A percentile compares a stretch with the other conserved stretches of the same genome.
Evolutionary conservation across 2,329 filamentous ascomycete genomes (phyloP).

Genomic region (Plectosphaerella plurivora): DNA sequence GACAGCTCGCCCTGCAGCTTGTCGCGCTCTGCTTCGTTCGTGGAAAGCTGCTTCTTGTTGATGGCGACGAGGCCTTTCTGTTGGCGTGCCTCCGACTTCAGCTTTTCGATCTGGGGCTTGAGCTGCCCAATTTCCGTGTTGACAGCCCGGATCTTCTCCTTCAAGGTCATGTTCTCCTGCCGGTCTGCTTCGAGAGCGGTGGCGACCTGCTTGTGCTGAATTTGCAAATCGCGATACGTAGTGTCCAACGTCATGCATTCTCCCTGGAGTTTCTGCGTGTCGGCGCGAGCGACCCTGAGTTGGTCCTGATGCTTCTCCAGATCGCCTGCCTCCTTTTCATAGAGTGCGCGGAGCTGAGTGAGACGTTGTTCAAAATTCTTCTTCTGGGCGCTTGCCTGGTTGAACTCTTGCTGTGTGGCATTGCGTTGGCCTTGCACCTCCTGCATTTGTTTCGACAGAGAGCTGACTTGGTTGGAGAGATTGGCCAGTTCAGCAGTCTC

Average conservation of each 20-base stretch:
- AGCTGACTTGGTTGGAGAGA: slow-evolving; percentile 90
- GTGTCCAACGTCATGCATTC: slow-evolving; percentile 82
- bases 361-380: slow-evolving; percentile 87
- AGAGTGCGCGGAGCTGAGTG: slow-evolving; percentile 78
- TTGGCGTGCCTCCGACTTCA: slow-evolving; percentile 86
- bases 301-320: slow-evolving; percentile 83
- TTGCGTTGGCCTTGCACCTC: slow-evolving; percentile 80
- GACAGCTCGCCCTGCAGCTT: slow-evolving; percentile 79
- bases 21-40: slow-evolving; percentile 83
- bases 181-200: slow-evolving; percentile 79
- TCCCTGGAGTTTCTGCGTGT: slow-evolving; percentile 78
- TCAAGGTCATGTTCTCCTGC: slow-evolving; percentile 78
- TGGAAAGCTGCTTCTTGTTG: slow-evolving; percentile 95
- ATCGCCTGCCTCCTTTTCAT: slow-evolving; percentile 88
- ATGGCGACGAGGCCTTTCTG: slow-evolving; percentile 96
- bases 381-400: slow-evolving; percentile 79
- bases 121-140: slow-evolving; percentile 81
- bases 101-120: slow-evolving; percentile 88
- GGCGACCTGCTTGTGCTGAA: slow-evolving; percentile 72
- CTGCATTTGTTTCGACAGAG: slow-evolving; percentile 88
- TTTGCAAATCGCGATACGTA: slow-evolving; percentile 74
- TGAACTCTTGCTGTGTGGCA: slow-evolving; percentile 76
- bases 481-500: slow-evolving; percentile 94
- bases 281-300: slow-evolving; percentile 67
- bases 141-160: slow-evolving; percentile 79